Evolutionary conservation across 163 green algal genomes (phyloP).

Genomic region (Volvox carteri): DNA sequence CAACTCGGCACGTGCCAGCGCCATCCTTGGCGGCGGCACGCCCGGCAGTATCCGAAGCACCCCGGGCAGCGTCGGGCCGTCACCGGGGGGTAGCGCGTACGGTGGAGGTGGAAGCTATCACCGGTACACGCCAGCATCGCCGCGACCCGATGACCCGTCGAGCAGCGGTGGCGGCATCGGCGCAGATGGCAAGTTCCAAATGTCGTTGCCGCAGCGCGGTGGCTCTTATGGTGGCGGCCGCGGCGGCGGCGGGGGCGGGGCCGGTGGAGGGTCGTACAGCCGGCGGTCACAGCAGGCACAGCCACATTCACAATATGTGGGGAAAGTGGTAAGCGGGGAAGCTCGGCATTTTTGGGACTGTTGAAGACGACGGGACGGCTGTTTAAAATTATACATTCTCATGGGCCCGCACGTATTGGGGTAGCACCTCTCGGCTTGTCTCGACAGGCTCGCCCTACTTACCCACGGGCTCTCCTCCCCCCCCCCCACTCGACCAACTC

Average conservation of each 20-base stretch:
- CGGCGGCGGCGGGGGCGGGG: slow-evolving; percentile 45
- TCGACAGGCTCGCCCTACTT: no score
- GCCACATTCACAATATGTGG: slow-evolving; percentile 40
- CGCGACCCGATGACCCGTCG: slow-evolving; percentile 36
- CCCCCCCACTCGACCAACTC: no score
- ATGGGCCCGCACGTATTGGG: no score
- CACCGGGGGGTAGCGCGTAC: neutral
- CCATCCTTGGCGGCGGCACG: slow-evolving; percentile 47
- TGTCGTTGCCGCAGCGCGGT: slow-evolving; percentile 39
- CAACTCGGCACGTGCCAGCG: slow-evolving; percentile 35
- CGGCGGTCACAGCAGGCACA: slow-evolving; percentile 53
- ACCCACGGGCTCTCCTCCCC: no score
- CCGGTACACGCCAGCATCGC: slow-evolving; percentile 54
- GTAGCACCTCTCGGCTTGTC: no score
- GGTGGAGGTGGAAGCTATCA: neutral
- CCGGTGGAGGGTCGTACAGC: slow-evolving; percentile 58
- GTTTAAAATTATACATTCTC: no score
- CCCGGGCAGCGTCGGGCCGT: slow-evolving; percentile 39
- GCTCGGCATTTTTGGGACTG: no score
- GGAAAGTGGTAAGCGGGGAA: slow-evolving; percentile 49
- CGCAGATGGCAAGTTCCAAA: slow-evolving; percentile 49
- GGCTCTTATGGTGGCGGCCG: slow-evolving; percentile 1
- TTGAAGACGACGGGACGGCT: no score
- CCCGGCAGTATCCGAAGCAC: slow-evolving; percentile 25
- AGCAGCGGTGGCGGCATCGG: slow-evolving; percentile 41